Conservation (phyloP, 2,329 filamentous ascomycete genomes). For the Paradendryphiella salina region DNA sequence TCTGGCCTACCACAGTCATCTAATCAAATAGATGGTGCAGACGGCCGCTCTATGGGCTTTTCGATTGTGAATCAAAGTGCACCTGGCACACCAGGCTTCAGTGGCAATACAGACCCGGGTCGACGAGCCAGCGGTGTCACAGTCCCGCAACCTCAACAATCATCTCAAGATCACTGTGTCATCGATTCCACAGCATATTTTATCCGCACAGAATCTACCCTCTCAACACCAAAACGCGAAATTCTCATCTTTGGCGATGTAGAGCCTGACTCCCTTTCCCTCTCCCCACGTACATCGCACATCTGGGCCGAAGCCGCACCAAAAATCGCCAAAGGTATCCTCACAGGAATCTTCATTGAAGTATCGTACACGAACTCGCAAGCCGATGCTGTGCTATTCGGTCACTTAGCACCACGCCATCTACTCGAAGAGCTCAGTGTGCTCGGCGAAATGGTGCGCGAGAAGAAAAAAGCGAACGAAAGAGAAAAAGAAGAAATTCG, state of each 20-base stretch:
- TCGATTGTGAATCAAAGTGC: constrained; percentile 40
- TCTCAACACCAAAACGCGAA: constrained; percentile 56
- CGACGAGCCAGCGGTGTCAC: constrained; percentile 21
- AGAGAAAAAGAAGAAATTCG: constrained; percentile 37
- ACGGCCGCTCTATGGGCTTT: constrained; percentile 42
- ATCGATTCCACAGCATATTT: constrained; percentile 94
- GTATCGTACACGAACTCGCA: constrained; percentile 88
- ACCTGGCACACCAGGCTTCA: constrained; percentile 43
- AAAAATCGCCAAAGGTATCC: constrained; percentile 72
- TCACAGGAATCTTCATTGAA: constrained; percentile 89
- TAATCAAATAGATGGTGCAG: constrained; percentile 25
- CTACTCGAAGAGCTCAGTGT: constrained; percentile 75
- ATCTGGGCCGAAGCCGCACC: constrained; percentile 90
- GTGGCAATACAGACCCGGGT: constrained; percentile 22
- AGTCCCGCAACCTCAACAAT: constrained; percentile 26
- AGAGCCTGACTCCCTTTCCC: constrained; percentile 83
- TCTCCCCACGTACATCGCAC: constrained; percentile 75
- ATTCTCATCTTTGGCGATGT: constrained; percentile 95
- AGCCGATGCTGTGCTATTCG: constrained; percentile 76
- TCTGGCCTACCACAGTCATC: constrained; percentile 28
- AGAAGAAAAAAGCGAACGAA: constrained; percentile 48
- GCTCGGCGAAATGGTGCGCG: constrained; percentile 72
- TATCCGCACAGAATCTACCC: constrained; percentile 68
- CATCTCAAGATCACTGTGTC: constrained; percentile 58
- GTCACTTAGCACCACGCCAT: constrained; percentile 83